Evolutionary conservation across 441 rosid genomes (phyloP), one percentile per base, ranked within the genome.

Genomic region (Codiaeum variegatum): DNA sequence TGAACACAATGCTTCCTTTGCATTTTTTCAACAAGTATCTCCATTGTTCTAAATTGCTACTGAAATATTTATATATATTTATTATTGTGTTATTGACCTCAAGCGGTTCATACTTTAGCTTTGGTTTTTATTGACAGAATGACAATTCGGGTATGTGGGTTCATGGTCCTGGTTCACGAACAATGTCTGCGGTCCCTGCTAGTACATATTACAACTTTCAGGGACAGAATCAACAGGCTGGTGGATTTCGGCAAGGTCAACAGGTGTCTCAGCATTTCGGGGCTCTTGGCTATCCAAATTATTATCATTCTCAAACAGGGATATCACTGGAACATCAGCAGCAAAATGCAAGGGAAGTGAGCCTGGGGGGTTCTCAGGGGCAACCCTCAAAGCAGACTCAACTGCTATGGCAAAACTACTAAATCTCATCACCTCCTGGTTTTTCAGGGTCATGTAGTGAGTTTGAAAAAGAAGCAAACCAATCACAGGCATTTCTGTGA

Each of bases 371-470:
- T 26, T 77, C 88, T 26, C 97, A 90, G 81, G 90, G 88, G 64
- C 98, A 91, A 80, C 86, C 89, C n/a, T 83, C 96, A 23, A 94
- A 91, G 82, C 99, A 91, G 88, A 82, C 87, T 70, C 96, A 88
- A 74, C 98, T 90, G 83, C 70, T 94, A 19, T 94, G 98, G 99
- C 99, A 88, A 84, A 91, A 91, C 82, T 94, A 94, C 91, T 94
- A 80, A 89, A 61, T 78, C 65, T 34, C 13, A 62, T 70, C 86
- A 64, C 82, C 85, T 81, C 77, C 73, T 71, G 85, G 85, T 84
- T 81, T 84, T 85, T 83, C 83, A 82, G 91, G 88, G 88, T 80
- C 72, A 69, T 67, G 82, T 72, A 78, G 80, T 51, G 71, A 81
- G 86, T 80, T 75, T 64, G 77, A 74, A 73, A 73, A 71, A 78